Evolutionary conservation across 208 protist species (phyloP), one percentile per base, ranked within the genome.

Genomic region (Wallacemonas rigidus): DNA sequence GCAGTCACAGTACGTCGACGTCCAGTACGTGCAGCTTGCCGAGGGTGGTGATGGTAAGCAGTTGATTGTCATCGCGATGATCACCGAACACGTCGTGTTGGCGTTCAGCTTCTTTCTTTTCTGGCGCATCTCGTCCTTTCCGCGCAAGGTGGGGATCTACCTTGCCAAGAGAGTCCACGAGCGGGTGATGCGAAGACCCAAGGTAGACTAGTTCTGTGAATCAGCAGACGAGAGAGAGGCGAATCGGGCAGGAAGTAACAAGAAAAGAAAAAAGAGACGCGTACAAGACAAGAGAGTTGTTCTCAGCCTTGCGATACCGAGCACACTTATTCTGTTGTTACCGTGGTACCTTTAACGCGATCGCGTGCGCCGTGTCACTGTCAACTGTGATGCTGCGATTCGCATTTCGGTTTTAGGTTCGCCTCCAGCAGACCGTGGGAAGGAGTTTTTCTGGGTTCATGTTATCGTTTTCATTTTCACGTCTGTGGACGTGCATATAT

Each of bases 81-180:
- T 67, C 43, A 74, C 83, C 38, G 86, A 90, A 72, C 82, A 90
- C 45, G 54, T 83, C 14, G 67, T 88, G 56, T 60, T 83, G 50
- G 65, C 71, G 15, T 50, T 84, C 50, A 65, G 73, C 44, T 51
- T 67, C 7, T 87, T 90, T 63, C 72, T 90, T 45, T 74, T 83
- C 8, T 87, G 76, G 81, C 71, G 79, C 67, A 83, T 90, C 48
- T 76, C 81, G 0, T 78, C 78, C 3, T 75, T 81, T 9, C 79
- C 79, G 41, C 61, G 69, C 1, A 67, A 43, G 35, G 85, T 87
- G 62, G 53, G 71, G 14, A 43, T 81, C 39, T 81, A 90, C 71
- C 56, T 75, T 35, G 38, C 57, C 41, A 43, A 68, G 2, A 75
- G 68, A 55, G 26, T 71, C 8, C 70, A 79, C 70, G 71, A 77